Base-by-base conservation (phyloP, 306 rosid genomes). In the Datisca glomerata region DNA sequence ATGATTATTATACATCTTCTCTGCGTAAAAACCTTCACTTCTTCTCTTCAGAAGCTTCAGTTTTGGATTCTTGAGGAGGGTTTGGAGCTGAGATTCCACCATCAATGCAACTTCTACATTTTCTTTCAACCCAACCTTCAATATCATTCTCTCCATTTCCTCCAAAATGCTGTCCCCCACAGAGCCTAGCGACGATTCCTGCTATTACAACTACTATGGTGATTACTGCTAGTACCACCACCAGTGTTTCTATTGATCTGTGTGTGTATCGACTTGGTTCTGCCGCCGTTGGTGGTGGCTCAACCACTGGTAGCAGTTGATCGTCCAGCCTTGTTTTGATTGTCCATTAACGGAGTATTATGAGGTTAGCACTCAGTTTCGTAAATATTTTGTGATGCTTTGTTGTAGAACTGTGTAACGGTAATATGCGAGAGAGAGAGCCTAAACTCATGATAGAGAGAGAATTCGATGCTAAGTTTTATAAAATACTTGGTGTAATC, bases 101-200 rank as follows among this genome's bases (percentile, higher is more conserved):
- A 41, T 76, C 96, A 19, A 86, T 50, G 40, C 93, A 81, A 6
- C 91, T 59, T 9, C 86, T 74, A 60, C 89, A 86, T 65, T 75
- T 81, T 21, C 69, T 63, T 59, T 86, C 86, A 10, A 78, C 36
- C 93, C 96, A 86, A n/a, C 67, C 65, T 46, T 81, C 83, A 35
- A 86, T 29, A 58, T 80, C 82, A 61, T 67, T 67, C 23, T 65
- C 68, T 0, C 66, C 75, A 10, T 58, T 47, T 27, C 96, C 93
- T 75, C 66, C 66, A 61, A 77, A 51, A 41, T 68, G 83, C 22
- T 74, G 80, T 43, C 86, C 86, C 9, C 91, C 78, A 34, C 93
- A 78, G 49, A 86, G 72, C 47, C 96, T 50, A 0, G 91, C 96
- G 1, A 86, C 68, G 78, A 86, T 68, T 3, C 68, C 93, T 0